A percentile compares a stretch with the other conserved stretches of the same genome.
phyloP scores from a whole-genome alignment of 2,329 filamentous ascomycete species.

The Lachnellula suecica region DNA sequence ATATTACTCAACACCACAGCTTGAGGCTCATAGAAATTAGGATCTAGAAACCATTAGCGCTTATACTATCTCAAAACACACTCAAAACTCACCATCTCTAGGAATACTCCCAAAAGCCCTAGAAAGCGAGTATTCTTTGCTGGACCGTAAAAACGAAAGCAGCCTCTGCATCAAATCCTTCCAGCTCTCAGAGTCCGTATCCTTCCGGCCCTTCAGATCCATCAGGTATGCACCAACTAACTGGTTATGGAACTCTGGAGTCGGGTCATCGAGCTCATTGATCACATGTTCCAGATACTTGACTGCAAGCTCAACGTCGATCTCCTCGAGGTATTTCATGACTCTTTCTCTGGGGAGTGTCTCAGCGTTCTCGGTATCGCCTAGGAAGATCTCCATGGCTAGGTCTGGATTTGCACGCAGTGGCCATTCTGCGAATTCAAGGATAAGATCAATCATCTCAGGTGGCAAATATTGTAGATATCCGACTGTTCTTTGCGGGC shows the following conservation, averaged over 20 bases:
- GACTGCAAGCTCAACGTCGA: conserved; percentile 72
- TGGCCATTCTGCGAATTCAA: conserved; percentile 91
- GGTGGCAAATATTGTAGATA: conserved; percentile 90
- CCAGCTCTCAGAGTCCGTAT: conserved; percentile 48
- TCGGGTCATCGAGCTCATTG: conserved; percentile 78
- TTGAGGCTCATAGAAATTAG: conserved; percentile 83
- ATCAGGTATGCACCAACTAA: conserved; percentile 72
- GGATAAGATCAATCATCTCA: conserved; percentile 83
- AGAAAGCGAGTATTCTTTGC: conserved; percentile 76
- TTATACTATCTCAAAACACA: neutral
- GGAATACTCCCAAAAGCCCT: conserved; percentile 78
- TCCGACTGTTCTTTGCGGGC: conserved; percentile 78
- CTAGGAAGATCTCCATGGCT: conserved; percentile 90
- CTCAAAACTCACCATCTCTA: conserved; percentile 62
- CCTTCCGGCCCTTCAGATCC: conserved; percentile 37
- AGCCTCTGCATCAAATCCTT: conserved; percentile 63
- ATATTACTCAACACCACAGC: conserved; percentile 92
- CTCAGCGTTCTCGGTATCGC: conserved; percentile 93
- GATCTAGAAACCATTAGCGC: conserved; percentile 52
- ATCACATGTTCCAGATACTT: conserved; percentile 90
- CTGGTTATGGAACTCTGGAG: conserved; percentile 82
- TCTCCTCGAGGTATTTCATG: conserved; percentile 67
- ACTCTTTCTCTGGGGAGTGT: conserved; percentile 77
- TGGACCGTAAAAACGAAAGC: conserved; percentile 72
- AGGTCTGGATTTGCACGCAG: conserved; percentile 68